Base-by-base conservation (phyloP, 306 rosid species). In the Ziziphus jujuba region DNA sequence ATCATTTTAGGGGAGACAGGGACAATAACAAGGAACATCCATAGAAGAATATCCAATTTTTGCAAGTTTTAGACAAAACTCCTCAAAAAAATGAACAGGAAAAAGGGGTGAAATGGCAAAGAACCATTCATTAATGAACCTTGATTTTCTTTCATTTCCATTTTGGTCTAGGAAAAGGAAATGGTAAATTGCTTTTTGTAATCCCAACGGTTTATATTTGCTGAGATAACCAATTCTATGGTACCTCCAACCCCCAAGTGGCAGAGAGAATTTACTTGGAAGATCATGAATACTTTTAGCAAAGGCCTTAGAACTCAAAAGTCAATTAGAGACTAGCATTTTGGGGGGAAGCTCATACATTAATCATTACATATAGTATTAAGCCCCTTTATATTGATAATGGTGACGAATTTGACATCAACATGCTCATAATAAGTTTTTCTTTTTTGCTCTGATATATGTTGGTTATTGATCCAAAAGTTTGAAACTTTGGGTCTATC, bases 41-140 rank as follows among this genome's bases (percentile, higher is more conserved):
- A n/a, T n/a, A n/a, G n/a, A n/a, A 35, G 31, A 35, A 59, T 3
- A 59, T 20, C 24, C 14, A 59, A 17, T 57, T 5, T 35, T 4
- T 35, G 49, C 17, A 35, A 59, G 45, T 36, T 59, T 36, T n/a
- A n/a, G n/a, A n/a, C n/a, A 59, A 22, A 57, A 57, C 34, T n/a
- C 63, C 33, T 5, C 23, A 59, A 9, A 9, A 7, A 40, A 3
- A 40, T 40, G 13, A 40, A 40, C 12, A 12, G n/a, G n/a, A 40
- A 12, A 2, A 40, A 10, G 45, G 11, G 45, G 14, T 8, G 45
- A 40, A 40, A 40, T 40, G 9, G 0, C 7, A 40, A 40, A 16
- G 25, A 35, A 35, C 63, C 44, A 52, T 17, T 2, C 44, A 52
- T 17, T 2, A 21, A 52, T 23, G 22, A 22, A 35, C 19, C 44